phyloP scores from a whole-genome alignment of 2,329 filamentous ascomycete genomes.

The Fusarium sp. region DNA sequence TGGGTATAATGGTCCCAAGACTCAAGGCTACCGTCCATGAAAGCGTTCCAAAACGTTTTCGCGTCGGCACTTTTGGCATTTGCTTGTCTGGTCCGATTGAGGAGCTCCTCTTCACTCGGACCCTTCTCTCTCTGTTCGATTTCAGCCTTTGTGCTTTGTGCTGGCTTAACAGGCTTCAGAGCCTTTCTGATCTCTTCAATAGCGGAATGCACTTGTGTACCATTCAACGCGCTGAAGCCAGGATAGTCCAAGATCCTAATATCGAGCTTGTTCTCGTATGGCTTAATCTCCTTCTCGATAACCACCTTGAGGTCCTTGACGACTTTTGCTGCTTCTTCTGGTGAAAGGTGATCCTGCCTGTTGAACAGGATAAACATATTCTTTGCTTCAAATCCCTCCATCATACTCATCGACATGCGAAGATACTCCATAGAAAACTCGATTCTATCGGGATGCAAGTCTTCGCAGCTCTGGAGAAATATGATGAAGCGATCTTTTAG shows the following conservation, averaged over 20 bases:
- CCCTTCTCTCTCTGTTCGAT: conserved; percentile 24
- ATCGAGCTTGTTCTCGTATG: conserved; percentile 9
- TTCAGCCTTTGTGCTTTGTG: not conserved
- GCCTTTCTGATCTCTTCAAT: conserved; percentile 39
- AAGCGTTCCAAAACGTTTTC: conserved; percentile 45
- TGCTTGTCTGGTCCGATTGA: conserved; percentile 7
- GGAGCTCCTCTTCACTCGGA: conserved; percentile 28
- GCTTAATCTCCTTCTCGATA: conserved; percentile 32
- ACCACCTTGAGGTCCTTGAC: conserved; percentile 14
- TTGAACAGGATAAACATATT: conserved; percentile 50
- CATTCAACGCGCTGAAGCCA: conserved; percentile 38
- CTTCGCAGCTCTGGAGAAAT: conserved; percentile 48
- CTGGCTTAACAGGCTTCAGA: conserved; percentile 3
- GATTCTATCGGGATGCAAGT: conserved; percentile 38
- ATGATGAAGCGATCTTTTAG: conserved; percentile 42
- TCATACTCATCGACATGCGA: conserved; percentile 32
- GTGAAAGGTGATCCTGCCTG: conserved; percentile 48
- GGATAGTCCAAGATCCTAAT: conserved; percentile 42
- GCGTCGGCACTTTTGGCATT: conserved; percentile 20
- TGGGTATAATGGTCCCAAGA: conserved; percentile 52
- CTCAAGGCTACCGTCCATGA: conserved; percentile 44
- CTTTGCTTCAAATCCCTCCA: conserved; percentile 32
- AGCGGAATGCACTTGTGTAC: conserved; percentile 17
- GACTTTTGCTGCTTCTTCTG: conserved; percentile 26
- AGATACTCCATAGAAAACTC: conserved; percentile 47